phyloP scores from a whole-genome alignment of 257 asterid species.

The Craterostigma plantagineum region DNA sequence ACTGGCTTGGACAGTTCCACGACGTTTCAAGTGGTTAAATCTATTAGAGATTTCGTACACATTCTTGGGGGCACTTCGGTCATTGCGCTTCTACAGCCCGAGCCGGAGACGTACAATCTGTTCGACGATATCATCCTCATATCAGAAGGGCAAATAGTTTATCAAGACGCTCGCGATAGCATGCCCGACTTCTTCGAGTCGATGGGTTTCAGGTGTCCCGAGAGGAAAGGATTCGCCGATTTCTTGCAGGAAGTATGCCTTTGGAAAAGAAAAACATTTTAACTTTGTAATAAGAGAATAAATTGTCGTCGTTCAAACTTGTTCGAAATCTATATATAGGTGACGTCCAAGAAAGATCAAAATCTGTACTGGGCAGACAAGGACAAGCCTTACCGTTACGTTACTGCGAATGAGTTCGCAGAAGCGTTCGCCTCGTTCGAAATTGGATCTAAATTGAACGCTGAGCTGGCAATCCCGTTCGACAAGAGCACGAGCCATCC shows the following conservation, averaged over 20 bases:
- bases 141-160: constrained; percentile 25
- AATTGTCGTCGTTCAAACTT: constrained; percentile 1
- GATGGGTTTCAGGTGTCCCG: constrained; percentile 33
- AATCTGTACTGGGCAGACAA: constrained; percentile 37
- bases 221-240: constrained; percentile 40
- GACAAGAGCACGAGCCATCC: constrained; percentile 53
- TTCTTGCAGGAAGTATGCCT: constrained; percentile 52
- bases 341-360: constrained; percentile 63
- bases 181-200: constrained; percentile 30
- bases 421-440: constrained; percentile 26
- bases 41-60: constrained; percentile 24
- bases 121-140: constrained; percentile 31
- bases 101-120: constrained; percentile 31
- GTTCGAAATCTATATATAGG: no score
- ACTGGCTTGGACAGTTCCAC: constrained; percentile 46
- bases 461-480: constrained; percentile 28
- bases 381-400: constrained; percentile 34
- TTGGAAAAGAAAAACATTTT: no score
- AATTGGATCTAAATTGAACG: constrained; percentile 17
- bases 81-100: constrained; percentile 38
- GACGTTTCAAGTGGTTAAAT: constrained; percentile 24
- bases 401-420: constrained; percentile 24
- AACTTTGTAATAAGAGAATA: no score
- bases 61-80: constrained; percentile 31
- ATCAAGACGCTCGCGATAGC: constrained; percentile 31